Evolutionary conservation across 805 yeast genomes (phyloP).

Genomic region (Lipomyces japonicus): DNA sequence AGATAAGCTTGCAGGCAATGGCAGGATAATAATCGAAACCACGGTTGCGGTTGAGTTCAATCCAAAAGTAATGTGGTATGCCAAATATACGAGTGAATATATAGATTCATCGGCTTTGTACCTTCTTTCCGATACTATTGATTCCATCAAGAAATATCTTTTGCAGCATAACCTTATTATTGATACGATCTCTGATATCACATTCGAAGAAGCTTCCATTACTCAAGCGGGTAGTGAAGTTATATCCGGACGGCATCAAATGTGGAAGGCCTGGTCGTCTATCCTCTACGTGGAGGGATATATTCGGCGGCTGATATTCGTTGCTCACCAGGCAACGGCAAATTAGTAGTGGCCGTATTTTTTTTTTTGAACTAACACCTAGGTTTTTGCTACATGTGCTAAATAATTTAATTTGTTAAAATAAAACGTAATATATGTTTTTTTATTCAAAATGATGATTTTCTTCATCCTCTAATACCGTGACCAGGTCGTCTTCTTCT

Average conservation of each 20-base stretch:
- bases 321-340: background rate
- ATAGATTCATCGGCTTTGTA: background rate
- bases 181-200: background rate
- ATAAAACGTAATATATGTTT: too few relatives aligned
- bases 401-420: too few relatives aligned
- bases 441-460: too few relatives aligned
- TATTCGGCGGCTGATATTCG: background rate
- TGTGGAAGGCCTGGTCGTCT: constrained; percentile 3
- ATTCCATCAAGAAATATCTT: background rate
- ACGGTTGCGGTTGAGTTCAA: background rate
- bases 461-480: background rate
- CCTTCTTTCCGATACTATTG: background rate
- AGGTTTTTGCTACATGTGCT: too few relatives aligned
- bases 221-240: background rate
- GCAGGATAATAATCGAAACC: background rate
- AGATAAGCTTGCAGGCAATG: background rate
- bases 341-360: background rate
- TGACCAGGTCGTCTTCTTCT: background rate
- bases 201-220: constrained; percentile 3
- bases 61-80: constrained; percentile 2
- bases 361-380: background rate
- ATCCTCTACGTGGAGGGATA: constrained; percentile 1
- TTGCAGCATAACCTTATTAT: background rate
- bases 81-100: background rate
- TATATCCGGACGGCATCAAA: background rate